Percentiles rank a stretch among this genome's conserved stretches.
Evolutionary conservation across 208 protist species (phyloP).

Genomic region (Porcisia hertigi): DNA sequence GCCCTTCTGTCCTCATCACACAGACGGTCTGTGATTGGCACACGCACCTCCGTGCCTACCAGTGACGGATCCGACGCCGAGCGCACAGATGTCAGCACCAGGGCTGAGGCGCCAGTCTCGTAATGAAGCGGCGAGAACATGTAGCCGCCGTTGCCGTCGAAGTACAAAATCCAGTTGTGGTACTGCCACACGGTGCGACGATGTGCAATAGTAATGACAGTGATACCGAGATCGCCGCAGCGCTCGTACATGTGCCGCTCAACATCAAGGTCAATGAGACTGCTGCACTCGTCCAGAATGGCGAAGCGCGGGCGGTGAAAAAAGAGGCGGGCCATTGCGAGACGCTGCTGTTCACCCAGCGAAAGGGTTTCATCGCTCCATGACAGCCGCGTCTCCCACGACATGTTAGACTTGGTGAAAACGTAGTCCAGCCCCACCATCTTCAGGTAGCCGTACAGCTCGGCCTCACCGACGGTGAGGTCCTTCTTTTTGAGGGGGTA

Average conservation of each 20-base stretch:
- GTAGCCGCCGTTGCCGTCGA: conserved; percentile 75
- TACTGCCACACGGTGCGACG: conserved; percentile 72
- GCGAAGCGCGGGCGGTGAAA: conserved; percentile 88
- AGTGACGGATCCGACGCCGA: conserved; percentile 29
- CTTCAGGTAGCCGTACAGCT: conserved; percentile 61
- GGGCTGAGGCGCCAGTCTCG: conserved; percentile 21
- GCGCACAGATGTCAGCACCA: conserved; percentile 24
- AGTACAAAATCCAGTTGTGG: conserved; percentile 84
- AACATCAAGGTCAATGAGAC: conserved; percentile 67
- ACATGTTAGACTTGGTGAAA: conserved; percentile 51
- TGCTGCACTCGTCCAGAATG: conserved; percentile 92
- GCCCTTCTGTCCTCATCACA: not conserved
- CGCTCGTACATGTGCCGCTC: conserved; percentile 70
- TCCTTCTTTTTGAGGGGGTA: conserved; percentile 70
- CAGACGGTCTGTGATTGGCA: conserved; percentile 26
- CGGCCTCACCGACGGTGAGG: conserved; percentile 58
- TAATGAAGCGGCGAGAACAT: conserved; percentile 69
- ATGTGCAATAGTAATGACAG: conserved; percentile 87
- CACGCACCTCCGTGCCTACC: conserved; percentile 36
- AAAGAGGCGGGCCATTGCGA: conserved; percentile 89
- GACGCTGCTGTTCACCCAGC: conserved; percentile 84
- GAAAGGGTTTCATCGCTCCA: conserved; percentile 68
- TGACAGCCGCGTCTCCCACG: conserved; percentile 59
- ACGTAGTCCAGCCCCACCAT: conserved; percentile 70
- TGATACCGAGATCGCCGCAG: conserved; percentile 77